Evolutionary conservation across 768 basidiomycete species (phyloP).

Genomic region (Lactarius deliciosus): DNA sequence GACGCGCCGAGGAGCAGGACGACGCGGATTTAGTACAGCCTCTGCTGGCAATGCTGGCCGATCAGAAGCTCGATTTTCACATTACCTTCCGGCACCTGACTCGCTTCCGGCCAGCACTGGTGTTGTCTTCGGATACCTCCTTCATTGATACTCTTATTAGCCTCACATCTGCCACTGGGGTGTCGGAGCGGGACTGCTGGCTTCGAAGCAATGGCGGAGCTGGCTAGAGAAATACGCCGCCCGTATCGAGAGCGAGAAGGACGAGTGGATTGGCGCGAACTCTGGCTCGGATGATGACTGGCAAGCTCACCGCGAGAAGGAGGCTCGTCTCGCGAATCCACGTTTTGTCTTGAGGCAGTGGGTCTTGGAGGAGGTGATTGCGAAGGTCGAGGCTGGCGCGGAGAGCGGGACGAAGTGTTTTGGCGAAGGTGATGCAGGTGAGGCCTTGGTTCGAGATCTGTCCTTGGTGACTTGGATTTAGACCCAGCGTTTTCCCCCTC

Average conservation of each 20-base stretch:
- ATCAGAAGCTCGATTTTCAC: conserved; percentile 83
- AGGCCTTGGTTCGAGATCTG: conserved; percentile 33
- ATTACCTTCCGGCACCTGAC: conserved; percentile 75
- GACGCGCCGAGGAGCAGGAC: conserved; percentile 54
- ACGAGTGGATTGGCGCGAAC: conserved; percentile 50
- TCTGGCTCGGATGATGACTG: conserved; percentile 36
- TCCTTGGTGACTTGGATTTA: background rate
- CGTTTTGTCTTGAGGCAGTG: conserved; percentile 93
- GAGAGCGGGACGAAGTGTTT: conserved; percentile 59
- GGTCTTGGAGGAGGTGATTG: conserved; percentile 92
- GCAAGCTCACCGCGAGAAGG: conserved; percentile 42
- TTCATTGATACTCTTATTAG: conserved; percentile 49
- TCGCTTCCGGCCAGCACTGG: conserved; percentile 52
- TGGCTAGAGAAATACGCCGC: conserved; percentile 67
- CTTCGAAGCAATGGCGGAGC: conserved; percentile 50
- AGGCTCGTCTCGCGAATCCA: conserved; percentile 61
- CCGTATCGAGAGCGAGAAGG: conserved; percentile 55
- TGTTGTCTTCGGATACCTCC: conserved; percentile 39
- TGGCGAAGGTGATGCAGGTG: conserved; percentile 83
- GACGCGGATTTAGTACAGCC: conserved; percentile 60
- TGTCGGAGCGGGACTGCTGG: conserved; percentile 45
- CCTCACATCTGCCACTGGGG: conserved; percentile 47
- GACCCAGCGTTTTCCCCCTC: background rate
- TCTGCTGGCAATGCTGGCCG: conserved; percentile 71
- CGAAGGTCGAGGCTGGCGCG: conserved; percentile 64